phyloP scores from a whole-genome alignment of 2,329 filamentous ascomycete genomes.

The Lachnellula occidentalis region DNA sequence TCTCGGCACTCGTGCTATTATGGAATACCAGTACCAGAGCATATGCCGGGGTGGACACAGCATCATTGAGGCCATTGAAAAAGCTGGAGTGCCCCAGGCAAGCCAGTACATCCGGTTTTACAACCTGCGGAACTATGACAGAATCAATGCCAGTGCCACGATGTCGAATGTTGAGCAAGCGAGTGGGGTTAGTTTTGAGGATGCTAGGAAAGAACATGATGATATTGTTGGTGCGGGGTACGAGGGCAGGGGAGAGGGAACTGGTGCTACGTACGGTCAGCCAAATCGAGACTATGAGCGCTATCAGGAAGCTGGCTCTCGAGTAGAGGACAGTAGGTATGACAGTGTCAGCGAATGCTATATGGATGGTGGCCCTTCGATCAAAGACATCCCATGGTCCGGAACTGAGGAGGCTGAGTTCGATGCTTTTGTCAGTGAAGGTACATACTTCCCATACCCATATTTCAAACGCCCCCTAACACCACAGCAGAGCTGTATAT shows the following conservation, averaged over 20 bases:
- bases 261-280: slow-evolving; percentile 32
- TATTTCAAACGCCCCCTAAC: neutral
- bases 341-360: slow-evolving; percentile 76
- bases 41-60: slow-evolving; percentile 73
- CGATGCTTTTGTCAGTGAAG: slow-evolving; percentile 55
- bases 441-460: slow-evolving; percentile 4
- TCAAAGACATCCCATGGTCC: slow-evolving; percentile 53
- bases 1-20: slow-evolving; percentile 74
- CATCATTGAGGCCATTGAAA: slow-evolving; percentile 66
- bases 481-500: slow-evolving; percentile 48
- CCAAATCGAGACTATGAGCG: slow-evolving; percentile 36
- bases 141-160: slow-evolving; percentile 64
- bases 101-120: slow-evolving; percentile 75
- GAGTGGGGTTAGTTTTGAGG: slow-evolving; percentile 63
- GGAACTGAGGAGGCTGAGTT: slow-evolving; percentile 52
- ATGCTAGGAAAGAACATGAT: slow-evolving; percentile 60
- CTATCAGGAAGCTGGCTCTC: slow-evolving; percentile 65
- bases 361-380: slow-evolving; percentile 71
- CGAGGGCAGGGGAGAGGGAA: slow-evolving; percentile 32
- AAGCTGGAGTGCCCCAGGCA: slow-evolving; percentile 61
- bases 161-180: slow-evolving; percentile 56
- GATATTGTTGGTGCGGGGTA: slow-evolving; percentile 47
- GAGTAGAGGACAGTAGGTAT: slow-evolving; percentile 53
- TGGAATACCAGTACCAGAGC: slow-evolving; percentile 80
- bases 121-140: slow-evolving; percentile 78